These are phyloP conservation scores for Erodium chrysanthum DNA, from an alignment of 441 rosid species.

Conservation along the genomic window DNA sequence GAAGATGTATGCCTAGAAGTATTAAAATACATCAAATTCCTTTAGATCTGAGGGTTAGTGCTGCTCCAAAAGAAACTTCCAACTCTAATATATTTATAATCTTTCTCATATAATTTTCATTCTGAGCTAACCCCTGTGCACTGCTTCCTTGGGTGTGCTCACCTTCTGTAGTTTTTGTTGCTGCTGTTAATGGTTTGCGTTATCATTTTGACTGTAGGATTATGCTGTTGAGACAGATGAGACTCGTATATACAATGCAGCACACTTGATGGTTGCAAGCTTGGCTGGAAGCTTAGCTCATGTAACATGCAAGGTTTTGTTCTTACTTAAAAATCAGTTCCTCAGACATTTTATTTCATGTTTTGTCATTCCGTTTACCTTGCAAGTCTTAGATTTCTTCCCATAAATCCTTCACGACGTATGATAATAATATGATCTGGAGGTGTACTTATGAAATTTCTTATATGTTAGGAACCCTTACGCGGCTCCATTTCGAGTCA, in stretches of 20 bases:
- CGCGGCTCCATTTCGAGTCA: constrained; percentile 85
- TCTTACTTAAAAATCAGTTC: constrained; percentile 1
- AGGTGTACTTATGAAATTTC: constrained; percentile 12
- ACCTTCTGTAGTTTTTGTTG: background rate
- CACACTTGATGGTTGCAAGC: constrained; percentile 98
- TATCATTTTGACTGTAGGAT: constrained; percentile 41
- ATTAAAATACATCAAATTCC: background rate
- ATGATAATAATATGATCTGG: constrained; percentile 11
- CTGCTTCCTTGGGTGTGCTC: background rate
- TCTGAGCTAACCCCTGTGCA: background rate
- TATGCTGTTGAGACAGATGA: constrained; percentile 90
- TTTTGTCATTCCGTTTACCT: background rate
- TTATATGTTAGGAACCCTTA: constrained; percentile 67
- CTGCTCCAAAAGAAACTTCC: background rate
- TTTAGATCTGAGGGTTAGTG: background rate
- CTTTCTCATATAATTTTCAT: background rate
- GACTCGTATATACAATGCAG: constrained; percentile 81
- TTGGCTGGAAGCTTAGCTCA: constrained; percentile 98
- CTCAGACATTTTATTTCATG: background rate
- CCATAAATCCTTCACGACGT: background rate
- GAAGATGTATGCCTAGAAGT: background rate
- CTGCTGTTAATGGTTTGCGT: background rate
- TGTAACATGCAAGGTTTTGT: constrained; percentile 93
- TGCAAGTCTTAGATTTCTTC: constrained; percentile 3
- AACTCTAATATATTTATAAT: background rate